A percentile compares a stretch with the other conserved stretches of the same genome.
Conservation (phyloP, 331 rosid genomes). For the Malus hybrid region DNA sequence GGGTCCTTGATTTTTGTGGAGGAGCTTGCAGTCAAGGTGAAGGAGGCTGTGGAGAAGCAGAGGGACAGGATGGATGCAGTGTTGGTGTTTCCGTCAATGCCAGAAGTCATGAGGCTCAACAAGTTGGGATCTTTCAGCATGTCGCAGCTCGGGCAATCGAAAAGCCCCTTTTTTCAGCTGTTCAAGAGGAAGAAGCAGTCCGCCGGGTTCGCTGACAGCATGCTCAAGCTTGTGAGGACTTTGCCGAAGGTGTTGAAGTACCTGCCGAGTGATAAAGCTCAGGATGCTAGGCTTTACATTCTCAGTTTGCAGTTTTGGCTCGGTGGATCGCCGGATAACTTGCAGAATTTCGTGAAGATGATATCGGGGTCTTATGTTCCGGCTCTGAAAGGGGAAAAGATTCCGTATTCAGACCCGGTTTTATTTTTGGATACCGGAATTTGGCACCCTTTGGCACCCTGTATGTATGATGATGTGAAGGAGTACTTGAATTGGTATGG, state of each 20-base stretch:
- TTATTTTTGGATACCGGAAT: slow-evolving; percentile 78
- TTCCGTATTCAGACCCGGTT: slow-evolving; percentile 86
- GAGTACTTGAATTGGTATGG: slow-evolving; percentile 97
- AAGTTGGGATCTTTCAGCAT: slow-evolving; percentile 84
- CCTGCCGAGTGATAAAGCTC: slow-evolving; percentile 93
- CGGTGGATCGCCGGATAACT: slow-evolving; percentile 90
- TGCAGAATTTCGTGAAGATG: slow-evolving; percentile 86
- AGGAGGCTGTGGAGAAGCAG: slow-evolving; percentile 77
- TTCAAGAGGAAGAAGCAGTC: slow-evolving; percentile 76
- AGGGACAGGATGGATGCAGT: slow-evolving; percentile 92
- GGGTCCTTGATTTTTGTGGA: slow-evolving; percentile 93
- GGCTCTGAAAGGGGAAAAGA: slow-evolving; percentile 59
- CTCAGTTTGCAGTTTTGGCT: slow-evolving; percentile 96
- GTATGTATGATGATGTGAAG: slow-evolving; percentile 94
- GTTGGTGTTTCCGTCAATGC: slow-evolving; percentile 96
- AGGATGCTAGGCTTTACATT: slow-evolving; percentile 85
- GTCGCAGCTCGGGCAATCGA: slow-evolving; percentile 92
- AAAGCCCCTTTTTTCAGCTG: slow-evolving; percentile 79
- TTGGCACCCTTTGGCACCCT: slow-evolving; percentile 98
- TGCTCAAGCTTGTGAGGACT: slow-evolving; percentile 92
- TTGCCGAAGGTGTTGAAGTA: slow-evolving; percentile 93
- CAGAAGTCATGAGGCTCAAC: slow-evolving; percentile 93
- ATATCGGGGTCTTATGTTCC: slow-evolving; percentile 79
- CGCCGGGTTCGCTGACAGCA: slow-evolving; percentile 90
- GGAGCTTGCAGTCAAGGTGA: slow-evolving; percentile 84